Evolutionary conservation across 2,329 filamentous ascomycete genomes (phyloP).

Genomic region (Epicoccum nigrum): DNA sequence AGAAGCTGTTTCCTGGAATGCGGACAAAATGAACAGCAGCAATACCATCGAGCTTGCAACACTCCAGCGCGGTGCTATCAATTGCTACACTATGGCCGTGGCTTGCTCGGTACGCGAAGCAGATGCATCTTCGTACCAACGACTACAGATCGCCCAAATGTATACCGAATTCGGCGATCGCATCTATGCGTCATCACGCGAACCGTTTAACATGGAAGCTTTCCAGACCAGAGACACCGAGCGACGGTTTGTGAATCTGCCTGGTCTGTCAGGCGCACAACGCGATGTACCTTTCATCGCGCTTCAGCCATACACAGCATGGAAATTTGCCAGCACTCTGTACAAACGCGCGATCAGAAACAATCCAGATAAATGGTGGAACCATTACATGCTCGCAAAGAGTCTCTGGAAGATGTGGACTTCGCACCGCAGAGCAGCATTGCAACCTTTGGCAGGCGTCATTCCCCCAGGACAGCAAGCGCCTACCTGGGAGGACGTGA

Average conservation of each 20-base stretch:
- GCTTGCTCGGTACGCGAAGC: conserved; percentile 64
- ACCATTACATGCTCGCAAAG: conserved; percentile 73
- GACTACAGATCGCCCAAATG: conserved; percentile 66
- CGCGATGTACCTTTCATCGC: conserved; percentile 63
- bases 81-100: conserved; percentile 75
- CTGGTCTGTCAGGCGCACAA: conserved; percentile 57
- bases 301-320: conserved; percentile 65
- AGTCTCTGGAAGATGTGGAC: conserved; percentile 74
- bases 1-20: conserved; percentile 84
- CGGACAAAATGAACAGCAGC: conserved; percentile 90
- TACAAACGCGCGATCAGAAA: conserved; percentile 65
- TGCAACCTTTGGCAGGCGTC: conserved; percentile 43
- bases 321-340: conserved; percentile 68
- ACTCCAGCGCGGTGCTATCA: conserved; percentile 79
- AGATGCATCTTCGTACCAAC: conserved; percentile 52
- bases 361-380: conserved; percentile 68
- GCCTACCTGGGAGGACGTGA: conserved; percentile 53
- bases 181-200: conserved; percentile 70
- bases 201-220: conserved; percentile 71
- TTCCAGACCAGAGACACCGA: conserved; percentile 66
- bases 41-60: conserved; percentile 75
- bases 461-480: conserved; percentile 16
- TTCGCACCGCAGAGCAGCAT: conserved; percentile 49
- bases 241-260: conserved; percentile 65
- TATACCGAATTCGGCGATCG: conserved; percentile 72